Evolutionary conservation across 805 yeast species (phyloP), one percentile per base, ranked within the genome.

Genomic region (Naumovozyma baii): DNA sequence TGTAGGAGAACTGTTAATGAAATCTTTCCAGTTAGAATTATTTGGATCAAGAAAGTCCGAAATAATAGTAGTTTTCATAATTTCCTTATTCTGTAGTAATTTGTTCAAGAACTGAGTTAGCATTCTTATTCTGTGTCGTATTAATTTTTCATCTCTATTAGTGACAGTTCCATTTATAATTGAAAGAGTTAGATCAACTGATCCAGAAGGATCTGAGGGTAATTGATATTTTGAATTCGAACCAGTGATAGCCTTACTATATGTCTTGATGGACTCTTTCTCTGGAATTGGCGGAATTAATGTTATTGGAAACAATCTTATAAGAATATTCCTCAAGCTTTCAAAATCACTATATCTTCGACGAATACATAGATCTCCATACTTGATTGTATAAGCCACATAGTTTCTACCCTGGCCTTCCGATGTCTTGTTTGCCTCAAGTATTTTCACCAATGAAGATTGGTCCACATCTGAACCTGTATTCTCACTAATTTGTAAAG

Each of bases 281-380:
- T 80, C 84, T 0, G 98, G 98, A n/a, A 92, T 85, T 0, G 96
- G 95, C 2, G 98, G 97, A 2, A 92, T 73, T 3, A 92, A 70
- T 4, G 78, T 63, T 30, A 90, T 77, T 1, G 97, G 96, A 51
- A 83, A 87, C 25, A 84, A 64, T 51, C 78, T 78, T 4, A 77
- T 66, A 18, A 92, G 68, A 3, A 80, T 72, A 33, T 71, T 77
- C 39, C 96, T 66, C 22, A 92, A 69, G 39, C 82, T 73, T 54
- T 86, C 96, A 60, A 92, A 92, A 56, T 92, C 98, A 34, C 94
- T 83, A 60, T 90, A 92, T 34, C 97, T 67, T 50, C 97, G 69
- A 25, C 83, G 73, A 5, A 85, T 86, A 13, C 71, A 66, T 5
- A 70, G 30, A n/a, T 49, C 50, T 5, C 74, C 65, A 38, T 75